phyloP scores from a whole-genome alignment of 2,329 filamentous ascomycete species.

The Sporothrix pseudoabietina region DNA sequence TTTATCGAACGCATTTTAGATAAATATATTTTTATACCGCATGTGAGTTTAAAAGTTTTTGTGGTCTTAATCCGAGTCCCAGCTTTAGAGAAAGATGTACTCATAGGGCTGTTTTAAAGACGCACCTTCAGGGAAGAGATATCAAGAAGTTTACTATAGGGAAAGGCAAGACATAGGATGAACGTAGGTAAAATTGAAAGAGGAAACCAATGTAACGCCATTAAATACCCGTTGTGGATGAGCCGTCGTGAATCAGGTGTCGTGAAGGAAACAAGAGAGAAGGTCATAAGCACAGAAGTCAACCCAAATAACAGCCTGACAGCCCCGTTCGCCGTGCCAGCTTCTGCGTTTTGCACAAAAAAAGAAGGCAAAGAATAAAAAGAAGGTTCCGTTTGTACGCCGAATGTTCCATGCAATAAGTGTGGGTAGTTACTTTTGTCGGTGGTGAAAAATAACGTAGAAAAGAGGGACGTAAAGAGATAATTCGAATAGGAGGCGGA shows the following conservation, averaged over 20 bases:
- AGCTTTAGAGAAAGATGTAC: neutral
- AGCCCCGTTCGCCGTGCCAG: neutral
- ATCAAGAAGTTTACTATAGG: neutral
- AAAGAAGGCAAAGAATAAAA: neutral
- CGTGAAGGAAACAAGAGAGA: neutral
- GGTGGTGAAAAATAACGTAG: neutral
- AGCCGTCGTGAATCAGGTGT: neutral
- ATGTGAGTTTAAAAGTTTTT: neutral
- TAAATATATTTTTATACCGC: too few relatives aligned
- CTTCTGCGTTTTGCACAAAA: neutral
- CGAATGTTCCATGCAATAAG: conserved; percentile 1
- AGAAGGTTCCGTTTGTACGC: neutral
- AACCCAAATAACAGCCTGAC: conserved; percentile 3
- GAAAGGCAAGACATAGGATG: neutral
- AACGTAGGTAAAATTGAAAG: neutral
- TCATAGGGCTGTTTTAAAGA: neutral
- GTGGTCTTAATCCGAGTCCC: neutral
- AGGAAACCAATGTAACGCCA: neutral
- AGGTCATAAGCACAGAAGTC: conserved; percentile 6
- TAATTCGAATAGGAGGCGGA: neutral
- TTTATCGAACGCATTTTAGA: neutral
- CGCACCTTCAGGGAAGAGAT: neutral
- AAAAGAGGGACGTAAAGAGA: neutral
- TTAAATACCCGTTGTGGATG: neutral
- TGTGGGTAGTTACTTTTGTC: conserved; percentile 3